Evolutionary conservation across 2,329 filamentous ascomycete species (phyloP).

Genomic region (Fusarium piperis): DNA sequence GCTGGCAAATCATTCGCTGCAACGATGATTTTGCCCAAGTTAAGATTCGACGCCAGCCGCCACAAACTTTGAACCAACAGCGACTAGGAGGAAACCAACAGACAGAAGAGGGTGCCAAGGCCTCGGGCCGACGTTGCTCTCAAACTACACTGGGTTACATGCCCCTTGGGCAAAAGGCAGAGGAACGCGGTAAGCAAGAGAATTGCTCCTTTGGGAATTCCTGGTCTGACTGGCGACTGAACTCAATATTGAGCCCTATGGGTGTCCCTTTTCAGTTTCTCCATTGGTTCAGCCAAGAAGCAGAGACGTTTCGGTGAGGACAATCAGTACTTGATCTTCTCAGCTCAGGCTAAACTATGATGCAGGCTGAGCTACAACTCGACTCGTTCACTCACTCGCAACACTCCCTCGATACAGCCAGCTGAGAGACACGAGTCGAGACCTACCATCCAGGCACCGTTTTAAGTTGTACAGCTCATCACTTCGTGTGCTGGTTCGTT

Average conservation of each 20-base stretch:
- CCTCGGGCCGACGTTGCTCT: conserved; percentile 34
- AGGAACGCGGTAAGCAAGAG: not conserved
- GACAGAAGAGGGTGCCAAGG: conserved; percentile 23
- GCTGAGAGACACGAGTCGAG: not conserved
- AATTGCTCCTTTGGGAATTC: not conserved
- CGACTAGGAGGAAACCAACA: conserved; percentile 19
- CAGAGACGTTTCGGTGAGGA: not conserved
- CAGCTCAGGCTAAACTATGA: not conserved
- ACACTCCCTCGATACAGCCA: not conserved
- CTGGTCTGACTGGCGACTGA: conserved; percentile 1
- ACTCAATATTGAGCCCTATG: conserved; percentile 27
- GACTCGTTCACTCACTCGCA: not conserved
- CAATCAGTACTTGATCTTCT: not conserved
- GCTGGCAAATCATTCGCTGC: conserved; percentile 22
- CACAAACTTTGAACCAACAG: conserved; percentile 25
- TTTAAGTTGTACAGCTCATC: not conserved
- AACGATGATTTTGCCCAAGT: conserved; percentile 10
- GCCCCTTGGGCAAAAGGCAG: conserved; percentile 5
- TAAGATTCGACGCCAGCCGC: conserved; percentile 38
- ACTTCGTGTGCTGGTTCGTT: not conserved
- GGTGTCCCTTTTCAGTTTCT: conserved; percentile 14
- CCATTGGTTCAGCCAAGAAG: conserved; percentile 17
- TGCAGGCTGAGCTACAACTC: not conserved
- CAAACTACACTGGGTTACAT: conserved; percentile 5
- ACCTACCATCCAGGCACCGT: not conserved